Evolutionary conservation across 2,329 filamentous ascomycete species (phyloP).

Genomic region (Macrophomina tecta): DNA sequence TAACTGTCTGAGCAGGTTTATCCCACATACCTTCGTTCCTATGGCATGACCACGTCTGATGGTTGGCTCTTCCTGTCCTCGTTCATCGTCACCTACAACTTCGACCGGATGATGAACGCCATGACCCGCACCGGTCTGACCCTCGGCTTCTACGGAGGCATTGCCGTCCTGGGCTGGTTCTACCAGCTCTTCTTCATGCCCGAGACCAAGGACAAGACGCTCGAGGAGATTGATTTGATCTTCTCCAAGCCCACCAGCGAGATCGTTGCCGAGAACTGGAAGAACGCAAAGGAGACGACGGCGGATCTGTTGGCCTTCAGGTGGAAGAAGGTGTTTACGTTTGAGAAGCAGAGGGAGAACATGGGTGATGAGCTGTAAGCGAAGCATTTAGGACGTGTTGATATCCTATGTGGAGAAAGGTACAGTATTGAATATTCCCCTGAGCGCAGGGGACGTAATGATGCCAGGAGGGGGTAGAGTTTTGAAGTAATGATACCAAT

Average conservation of each 20-base stretch:
- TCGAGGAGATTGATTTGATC: conserved; percentile 74
- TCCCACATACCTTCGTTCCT: conserved; percentile 73
- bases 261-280: conserved; percentile 65
- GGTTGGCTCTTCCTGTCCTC: conserved; percentile 72
- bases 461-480: background rate
- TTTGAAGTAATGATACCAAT: background rate
- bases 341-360: conserved; percentile 21
- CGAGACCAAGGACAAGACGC: conserved; percentile 71
- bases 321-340: conserved; percentile 55
- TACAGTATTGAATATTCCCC: no score
- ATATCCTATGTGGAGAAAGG: no score
- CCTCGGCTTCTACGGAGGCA: conserved; percentile 76
- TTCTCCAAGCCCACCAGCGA: conserved; percentile 69
- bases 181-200: conserved; percentile 80
- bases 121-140: conserved; percentile 70
- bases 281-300: conserved; percentile 53
- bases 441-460: background rate
- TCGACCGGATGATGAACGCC: conserved; percentile 70
- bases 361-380: conserved; percentile 5
- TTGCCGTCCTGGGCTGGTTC: conserved; percentile 71
- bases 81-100: conserved; percentile 79
- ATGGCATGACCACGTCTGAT: conserved; percentile 75
- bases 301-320: conserved; percentile 52
- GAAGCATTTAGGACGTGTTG: no score
- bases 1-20: conserved; percentile 62